Evolutionary conservation across 176 grass and related monocot genomes (phyloP).

Genomic region (Bromus sterilis): DNA sequence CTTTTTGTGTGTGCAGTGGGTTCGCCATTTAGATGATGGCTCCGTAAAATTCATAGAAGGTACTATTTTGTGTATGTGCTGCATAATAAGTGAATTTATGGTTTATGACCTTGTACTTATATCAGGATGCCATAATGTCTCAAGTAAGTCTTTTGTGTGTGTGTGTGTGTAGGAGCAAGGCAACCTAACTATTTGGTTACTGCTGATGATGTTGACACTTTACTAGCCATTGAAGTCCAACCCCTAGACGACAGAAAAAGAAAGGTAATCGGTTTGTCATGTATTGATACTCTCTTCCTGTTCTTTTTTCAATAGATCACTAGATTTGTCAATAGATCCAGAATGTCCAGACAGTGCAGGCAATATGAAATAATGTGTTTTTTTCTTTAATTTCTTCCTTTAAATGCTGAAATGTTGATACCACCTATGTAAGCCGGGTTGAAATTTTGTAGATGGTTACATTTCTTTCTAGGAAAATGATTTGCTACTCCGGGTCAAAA

Average conservation of each 20-base stretch:
- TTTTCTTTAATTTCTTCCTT: not conserved
- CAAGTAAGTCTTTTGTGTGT: slow-evolving; percentile 5
- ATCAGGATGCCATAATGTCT: slow-evolving; percentile 21
- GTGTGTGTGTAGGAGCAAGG: slow-evolving; percentile 52
- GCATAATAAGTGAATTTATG: not conserved
- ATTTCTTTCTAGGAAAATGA: not conserved
- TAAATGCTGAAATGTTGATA: not conserved
- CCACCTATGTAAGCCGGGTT: slow-evolving; percentile 5
- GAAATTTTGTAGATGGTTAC: not conserved
- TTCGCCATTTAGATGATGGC: slow-evolving; percentile 85
- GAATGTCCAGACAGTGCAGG: not conserved
- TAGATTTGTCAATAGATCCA: no score
- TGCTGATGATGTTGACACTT: slow-evolving; percentile 86
- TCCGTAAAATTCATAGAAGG: slow-evolving; percentile 92
- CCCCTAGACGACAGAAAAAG: slow-evolving; percentile 92
- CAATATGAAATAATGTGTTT: not conserved
- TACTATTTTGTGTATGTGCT: slow-evolving; percentile 5
- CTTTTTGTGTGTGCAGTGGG: slow-evolving; percentile 60
- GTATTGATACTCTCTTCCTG: no score
- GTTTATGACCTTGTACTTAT: slow-evolving; percentile 6
- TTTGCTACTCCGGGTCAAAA: no score
- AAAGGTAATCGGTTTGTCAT: slow-evolving; percentile 46
- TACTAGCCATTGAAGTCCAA: slow-evolving; percentile 92
- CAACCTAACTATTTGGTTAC: slow-evolving; percentile 86
- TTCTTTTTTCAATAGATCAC: no score